Percentiles rank a stretch among this genome's conserved stretches.
phyloP scores from a whole-genome alignment of 306 rosid species.

The Cicer arietinum region DNA sequence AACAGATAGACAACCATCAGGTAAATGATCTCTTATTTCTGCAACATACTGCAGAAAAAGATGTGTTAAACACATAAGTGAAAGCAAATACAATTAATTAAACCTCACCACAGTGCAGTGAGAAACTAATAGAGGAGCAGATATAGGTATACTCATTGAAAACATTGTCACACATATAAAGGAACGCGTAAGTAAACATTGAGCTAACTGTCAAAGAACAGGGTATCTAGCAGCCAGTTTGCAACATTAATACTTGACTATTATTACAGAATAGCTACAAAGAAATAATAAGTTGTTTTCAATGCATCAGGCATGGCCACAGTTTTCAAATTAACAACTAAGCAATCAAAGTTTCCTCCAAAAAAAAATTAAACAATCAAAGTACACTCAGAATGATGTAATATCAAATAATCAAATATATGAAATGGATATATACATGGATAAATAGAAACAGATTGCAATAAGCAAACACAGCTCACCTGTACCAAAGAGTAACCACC shows the following conservation, averaged over 20 bases:
- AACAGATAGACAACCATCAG: slow-evolving; percentile 44
- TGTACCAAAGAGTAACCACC: slow-evolving; percentile 99
- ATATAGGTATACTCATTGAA: background rate
- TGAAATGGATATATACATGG: background rate
- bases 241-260: slow-evolving; percentile 7
- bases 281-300: background rate
- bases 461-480: slow-evolving; percentile 61
- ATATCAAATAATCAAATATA: slow-evolving; percentile 20
- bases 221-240: slow-evolving; percentile 2
- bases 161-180: background rate
- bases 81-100: slow-evolving; percentile 2
- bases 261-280: slow-evolving; percentile 33
- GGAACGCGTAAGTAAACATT: slow-evolving; percentile 6
- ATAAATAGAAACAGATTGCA: slow-evolving; percentile 10
- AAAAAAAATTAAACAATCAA: background rate
- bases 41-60: slow-evolving; percentile 32
- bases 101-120: slow-evolving; percentile 8
- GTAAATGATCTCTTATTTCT: slow-evolving; percentile 35
- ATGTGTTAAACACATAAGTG: background rate
- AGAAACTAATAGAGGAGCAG: slow-evolving; percentile 16
- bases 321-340: slow-evolving; percentile 15
- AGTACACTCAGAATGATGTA: slow-evolving; percentile 1
- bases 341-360: background rate
- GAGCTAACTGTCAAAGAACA: slow-evolving; percentile 25
- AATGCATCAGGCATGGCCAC: background rate